Conservation (phyloP, 2,329 filamentous ascomycete genomes). For the Aspergillus cejpii region DNA sequence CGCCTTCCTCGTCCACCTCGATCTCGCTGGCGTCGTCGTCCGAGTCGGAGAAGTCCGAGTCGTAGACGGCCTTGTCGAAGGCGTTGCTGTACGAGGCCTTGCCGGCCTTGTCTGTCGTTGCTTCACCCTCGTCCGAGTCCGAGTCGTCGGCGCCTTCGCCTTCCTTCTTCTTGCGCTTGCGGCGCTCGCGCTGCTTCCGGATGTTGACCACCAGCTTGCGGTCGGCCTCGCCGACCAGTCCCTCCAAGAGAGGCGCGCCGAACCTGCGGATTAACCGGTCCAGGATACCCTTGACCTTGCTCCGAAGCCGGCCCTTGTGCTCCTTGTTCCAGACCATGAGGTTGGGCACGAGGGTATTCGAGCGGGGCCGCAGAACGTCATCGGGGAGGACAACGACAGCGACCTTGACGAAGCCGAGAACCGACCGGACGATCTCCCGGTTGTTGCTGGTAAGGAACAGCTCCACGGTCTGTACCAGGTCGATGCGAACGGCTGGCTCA, state of each 20-base stretch:
- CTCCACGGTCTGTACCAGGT: constrained; percentile 90
- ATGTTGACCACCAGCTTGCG: constrained; percentile 90
- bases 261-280: constrained; percentile 91
- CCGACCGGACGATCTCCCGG: constrained; percentile 89
- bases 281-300: constrained; percentile 96
- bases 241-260: constrained; percentile 72
- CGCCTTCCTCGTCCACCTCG: constrained; percentile 35
- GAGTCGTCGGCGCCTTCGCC: constrained; percentile 53
- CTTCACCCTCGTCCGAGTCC: constrained; percentile 45
- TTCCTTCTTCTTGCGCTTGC: constrained; percentile 79
- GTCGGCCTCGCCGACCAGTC: constrained; percentile 75
- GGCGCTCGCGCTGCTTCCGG: constrained; percentile 85
- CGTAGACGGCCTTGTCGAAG: constrained; percentile 93
- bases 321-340: constrained; percentile 95
- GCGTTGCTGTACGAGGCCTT: constrained; percentile 67
- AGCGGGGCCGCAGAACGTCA: constrained; percentile 68
- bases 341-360: constrained; percentile 74
- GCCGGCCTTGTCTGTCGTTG: constrained; percentile 16
- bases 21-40: constrained; percentile 51
- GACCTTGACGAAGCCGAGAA: constrained; percentile 94
- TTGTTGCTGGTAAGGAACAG: constrained; percentile 95
- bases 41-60: constrained; percentile 59
- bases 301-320: constrained; percentile 94
- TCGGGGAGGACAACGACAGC: constrained; percentile 79
- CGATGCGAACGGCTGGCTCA: constrained; percentile 62